Conservation (phyloP, 306 rosid species). For the Medicago lupulina region DNA sequence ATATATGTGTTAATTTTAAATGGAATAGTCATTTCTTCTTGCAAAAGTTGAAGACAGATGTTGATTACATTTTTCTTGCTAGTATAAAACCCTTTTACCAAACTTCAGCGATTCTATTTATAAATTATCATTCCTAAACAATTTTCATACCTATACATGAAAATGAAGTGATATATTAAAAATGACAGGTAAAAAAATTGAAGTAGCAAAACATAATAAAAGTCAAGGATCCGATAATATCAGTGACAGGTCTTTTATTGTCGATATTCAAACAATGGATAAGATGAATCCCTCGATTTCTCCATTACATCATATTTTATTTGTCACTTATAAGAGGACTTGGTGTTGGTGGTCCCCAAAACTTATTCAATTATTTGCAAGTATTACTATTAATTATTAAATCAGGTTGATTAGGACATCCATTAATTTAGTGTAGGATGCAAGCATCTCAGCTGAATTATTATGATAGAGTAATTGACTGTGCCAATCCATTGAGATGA, state of each 20-base stretch:
- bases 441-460: not conserved
- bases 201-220: not conserved
- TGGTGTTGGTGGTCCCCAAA: not conserved
- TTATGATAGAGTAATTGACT: not conserved
- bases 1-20: too few species aligned
- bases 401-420: not conserved
- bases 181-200: too few species aligned
- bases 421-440: not conserved
- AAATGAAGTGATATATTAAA: too few species aligned
- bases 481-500: slow-evolving; percentile 6
- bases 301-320: not conserved
- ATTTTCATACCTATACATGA: too few species aligned
- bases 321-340: not conserved
- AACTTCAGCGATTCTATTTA: too few species aligned
- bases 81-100: too few species aligned
- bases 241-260: not conserved
- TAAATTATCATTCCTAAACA: too few species aligned
- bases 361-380: slow-evolving; percentile 24
- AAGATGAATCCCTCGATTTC: not conserved
- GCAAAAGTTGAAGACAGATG: too few species aligned
- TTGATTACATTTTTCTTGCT: too few species aligned
- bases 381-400: slow-evolving; percentile 19
- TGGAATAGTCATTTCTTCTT: too few species aligned
- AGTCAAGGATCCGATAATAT: slow-evolving; percentile 7
- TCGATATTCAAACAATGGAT: slow-evolving; percentile 34